These are phyloP conservation scores for Phlebiopsis gigantea DNA, from an alignment of 768 basidiomycete genomes.

Conservation along the genomic window DNA sequence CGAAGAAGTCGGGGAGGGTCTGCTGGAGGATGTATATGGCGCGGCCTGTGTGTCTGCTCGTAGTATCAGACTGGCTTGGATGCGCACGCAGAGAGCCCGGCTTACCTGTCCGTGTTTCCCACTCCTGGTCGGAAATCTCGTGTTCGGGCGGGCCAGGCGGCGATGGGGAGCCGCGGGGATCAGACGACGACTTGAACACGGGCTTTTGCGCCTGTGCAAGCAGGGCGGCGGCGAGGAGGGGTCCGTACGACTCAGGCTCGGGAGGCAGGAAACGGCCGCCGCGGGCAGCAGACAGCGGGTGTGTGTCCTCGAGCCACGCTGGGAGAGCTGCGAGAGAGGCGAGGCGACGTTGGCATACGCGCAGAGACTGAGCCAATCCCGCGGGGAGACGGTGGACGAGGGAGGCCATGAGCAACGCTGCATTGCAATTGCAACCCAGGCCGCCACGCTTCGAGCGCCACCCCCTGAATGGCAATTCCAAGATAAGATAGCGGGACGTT, in stretches of 20 bases:
- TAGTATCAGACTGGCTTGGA: slow-evolving; percentile 12
- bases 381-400: background rate
- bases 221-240: background rate
- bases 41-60: slow-evolving; percentile 43
- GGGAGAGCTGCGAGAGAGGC: background rate
- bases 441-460: background rate
- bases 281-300: background rate
- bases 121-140: slow-evolving; percentile 62
- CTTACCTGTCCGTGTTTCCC: slow-evolving; percentile 73
- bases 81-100: background rate
- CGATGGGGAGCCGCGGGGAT: background rate
- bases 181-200: background rate
- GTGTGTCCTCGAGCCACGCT: background rate
- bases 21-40: slow-evolving; percentile 63
- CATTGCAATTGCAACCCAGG: background rate
- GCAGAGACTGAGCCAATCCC: background rate
- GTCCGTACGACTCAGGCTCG: background rate
- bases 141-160: slow-evolving; percentile 26
- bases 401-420: background rate
- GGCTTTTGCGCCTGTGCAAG: background rate
- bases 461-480: background rate
- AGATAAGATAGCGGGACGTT: background rate
- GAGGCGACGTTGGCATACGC: background rate
- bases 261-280: background rate
- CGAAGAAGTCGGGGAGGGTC: slow-evolving; percentile 71